phyloP scores from a whole-genome alignment of 2,329 filamentous ascomycete genomes.

The Ramichloridium luteum region DNA sequence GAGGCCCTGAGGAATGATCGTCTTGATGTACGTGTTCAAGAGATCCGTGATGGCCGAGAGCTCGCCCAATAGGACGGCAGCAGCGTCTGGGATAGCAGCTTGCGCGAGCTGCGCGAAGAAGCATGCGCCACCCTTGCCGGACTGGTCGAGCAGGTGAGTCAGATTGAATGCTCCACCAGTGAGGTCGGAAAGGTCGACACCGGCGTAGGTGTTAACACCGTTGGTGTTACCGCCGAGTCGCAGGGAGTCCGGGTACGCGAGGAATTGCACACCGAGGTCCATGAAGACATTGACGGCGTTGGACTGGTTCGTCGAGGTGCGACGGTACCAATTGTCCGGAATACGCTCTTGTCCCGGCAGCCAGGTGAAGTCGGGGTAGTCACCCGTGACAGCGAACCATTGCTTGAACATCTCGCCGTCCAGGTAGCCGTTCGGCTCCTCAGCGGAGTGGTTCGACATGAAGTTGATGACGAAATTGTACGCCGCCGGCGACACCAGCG shows the following conservation, averaged over 20 bases:
- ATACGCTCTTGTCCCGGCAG: constrained; percentile 11
- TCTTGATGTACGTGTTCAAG: constrained; percentile 9
- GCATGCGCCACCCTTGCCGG: too few relatives aligned
- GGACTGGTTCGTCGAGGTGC: constrained; percentile 11
- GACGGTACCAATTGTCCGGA: constrained; percentile 14
- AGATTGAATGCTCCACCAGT: constrained; percentile 33
- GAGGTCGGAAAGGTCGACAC: constrained; percentile 24
- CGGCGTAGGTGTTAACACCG: constrained; percentile 25
- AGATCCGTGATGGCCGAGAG: constrained; percentile 8
- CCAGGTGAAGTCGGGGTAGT: constrained; percentile 8
- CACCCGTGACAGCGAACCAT: constrained; percentile 15
- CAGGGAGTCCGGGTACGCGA: constrained; percentile 9
- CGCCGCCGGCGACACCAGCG: constrained; percentile 14
- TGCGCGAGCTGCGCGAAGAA: too few relatives aligned
- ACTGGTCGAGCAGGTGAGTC: constrained; percentile 8
- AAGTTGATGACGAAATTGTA: constrained; percentile 20
- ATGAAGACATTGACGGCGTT: constrained; percentile 8
- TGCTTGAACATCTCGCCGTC: constrained; percentile 13
- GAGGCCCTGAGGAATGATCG: constrained; percentile 8
- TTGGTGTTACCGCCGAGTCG: constrained; percentile 25
- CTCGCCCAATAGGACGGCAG: constrained; percentile 5
- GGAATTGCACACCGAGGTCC: constrained; percentile 7
- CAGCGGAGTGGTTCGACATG: constrained; percentile 17
- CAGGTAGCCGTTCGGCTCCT: constrained; percentile 15
- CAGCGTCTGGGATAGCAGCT: constrained; percentile 9